These are phyloP conservation scores for Bertia moriformis DNA, from an alignment of 2,329 filamentous ascomycete genomes.

Conservation along the genomic window DNA sequence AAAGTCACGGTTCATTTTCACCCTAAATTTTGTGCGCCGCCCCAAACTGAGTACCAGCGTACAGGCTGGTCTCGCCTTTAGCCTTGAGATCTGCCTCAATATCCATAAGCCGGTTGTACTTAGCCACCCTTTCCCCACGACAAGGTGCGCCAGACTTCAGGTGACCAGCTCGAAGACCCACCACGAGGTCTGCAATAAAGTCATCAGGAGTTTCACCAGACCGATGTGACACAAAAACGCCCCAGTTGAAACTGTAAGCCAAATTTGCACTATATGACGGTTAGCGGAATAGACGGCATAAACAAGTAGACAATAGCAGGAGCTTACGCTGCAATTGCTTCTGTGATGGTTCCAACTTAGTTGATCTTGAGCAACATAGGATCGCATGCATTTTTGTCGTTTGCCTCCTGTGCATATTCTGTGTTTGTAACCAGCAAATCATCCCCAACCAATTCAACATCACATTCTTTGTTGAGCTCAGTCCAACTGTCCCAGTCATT, in stretches of 20 bases:
- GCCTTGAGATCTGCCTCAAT: slow-evolving; percentile 21
- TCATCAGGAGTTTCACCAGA: slow-evolving; percentile 25
- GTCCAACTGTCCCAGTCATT: slow-evolving; percentile 22
- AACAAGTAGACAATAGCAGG: background rate
- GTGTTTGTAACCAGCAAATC: slow-evolving; percentile 23
- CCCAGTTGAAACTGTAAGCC: slow-evolving; percentile 17
- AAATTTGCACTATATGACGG: slow-evolving; percentile 11
- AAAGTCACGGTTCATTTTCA: no score
- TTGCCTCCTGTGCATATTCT: slow-evolving; percentile 15
- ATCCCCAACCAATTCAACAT: slow-evolving; percentile 22
- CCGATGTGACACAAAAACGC: slow-evolving; percentile 25
- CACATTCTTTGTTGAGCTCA: slow-evolving; percentile 15
- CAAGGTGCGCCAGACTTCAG: slow-evolving; percentile 22
- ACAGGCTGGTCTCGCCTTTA: no score
- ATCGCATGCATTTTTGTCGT: slow-evolving; percentile 21
- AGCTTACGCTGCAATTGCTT: slow-evolving; percentile 20
- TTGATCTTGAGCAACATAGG: slow-evolving; percentile 24
- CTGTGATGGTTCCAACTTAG: slow-evolving; percentile 24
- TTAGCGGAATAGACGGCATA: slow-evolving; percentile 1
- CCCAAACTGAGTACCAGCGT: no score
- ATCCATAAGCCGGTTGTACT: slow-evolving; percentile 27
- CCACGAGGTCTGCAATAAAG: slow-evolving; percentile 24
- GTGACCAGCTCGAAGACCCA: slow-evolving; percentile 20
- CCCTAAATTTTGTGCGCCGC: no score
- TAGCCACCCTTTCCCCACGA: slow-evolving; percentile 23